Percentiles rank a stretch among this genome's conserved stretches.
Evolutionary conservation across 1,284 basidiomycete species (phyloP).

Genomic region (Rhodotorula glutinis): DNA sequence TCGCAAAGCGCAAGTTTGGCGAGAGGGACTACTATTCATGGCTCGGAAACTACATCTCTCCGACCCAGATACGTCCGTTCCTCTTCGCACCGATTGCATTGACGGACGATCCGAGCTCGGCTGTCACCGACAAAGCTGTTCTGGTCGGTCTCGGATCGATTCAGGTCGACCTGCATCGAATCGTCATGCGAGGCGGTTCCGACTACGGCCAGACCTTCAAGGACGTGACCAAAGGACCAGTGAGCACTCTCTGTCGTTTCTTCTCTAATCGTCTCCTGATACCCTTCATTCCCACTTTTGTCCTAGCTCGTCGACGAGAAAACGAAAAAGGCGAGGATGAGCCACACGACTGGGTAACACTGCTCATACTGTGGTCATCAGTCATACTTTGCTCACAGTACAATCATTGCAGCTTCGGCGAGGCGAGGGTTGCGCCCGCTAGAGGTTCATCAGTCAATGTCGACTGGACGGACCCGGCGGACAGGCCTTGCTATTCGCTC

Average conservation of each 20-base stretch:
- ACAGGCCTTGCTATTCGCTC: not conserved
- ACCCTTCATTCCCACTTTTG: too few species aligned
- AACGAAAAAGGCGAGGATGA: conserved; percentile 24
- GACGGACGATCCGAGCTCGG: conserved; percentile 25
- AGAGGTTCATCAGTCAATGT: not conserved
- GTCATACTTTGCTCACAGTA: not conserved
- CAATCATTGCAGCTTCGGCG: conserved; percentile 2
- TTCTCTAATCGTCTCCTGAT: not conserved
- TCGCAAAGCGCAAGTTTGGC: not conserved
- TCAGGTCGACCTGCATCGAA: not conserved
- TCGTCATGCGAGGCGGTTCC: not conserved
- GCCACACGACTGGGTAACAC: not conserved
- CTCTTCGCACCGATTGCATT: conserved; percentile 19
- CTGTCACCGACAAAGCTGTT: conserved; percentile 11
- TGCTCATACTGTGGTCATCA: too few species aligned
- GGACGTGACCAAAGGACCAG: not conserved
- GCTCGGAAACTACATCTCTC: not conserved
- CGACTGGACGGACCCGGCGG: conserved; percentile 10
- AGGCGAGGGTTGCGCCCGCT: not conserved
- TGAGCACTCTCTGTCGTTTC: too few species aligned
- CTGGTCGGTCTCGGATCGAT: conserved; percentile 28
- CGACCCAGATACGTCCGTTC: conserved; percentile 9
- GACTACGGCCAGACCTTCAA: accelerated
- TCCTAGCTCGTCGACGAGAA: conserved; percentile 21
- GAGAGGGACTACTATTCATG: not conserved